Conservation (phyloP, 495 filamentous ascomycete species). For the Aspergillus sparsus region DNA sequence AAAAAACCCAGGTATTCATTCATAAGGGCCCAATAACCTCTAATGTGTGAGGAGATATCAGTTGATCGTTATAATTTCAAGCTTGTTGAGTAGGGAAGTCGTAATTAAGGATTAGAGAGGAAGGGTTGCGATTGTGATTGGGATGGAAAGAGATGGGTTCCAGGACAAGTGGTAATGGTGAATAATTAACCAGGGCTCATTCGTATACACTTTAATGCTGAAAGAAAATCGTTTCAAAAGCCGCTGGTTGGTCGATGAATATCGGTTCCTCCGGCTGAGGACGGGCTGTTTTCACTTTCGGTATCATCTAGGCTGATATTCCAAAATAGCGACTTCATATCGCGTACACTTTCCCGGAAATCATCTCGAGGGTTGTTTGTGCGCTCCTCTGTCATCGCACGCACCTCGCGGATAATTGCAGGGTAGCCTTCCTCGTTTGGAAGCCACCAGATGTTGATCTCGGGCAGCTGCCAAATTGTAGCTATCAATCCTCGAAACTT, state of each 20-base stretch:
- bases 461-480: conserved; percentile 66
- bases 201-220: background rate
- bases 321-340: conserved; percentile 74
- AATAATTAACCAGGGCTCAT: too few species aligned
- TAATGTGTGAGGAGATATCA: background rate
- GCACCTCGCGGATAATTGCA: conserved; percentile 69
- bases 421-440: conserved; percentile 76
- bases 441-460: conserved; percentile 80
- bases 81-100: background rate
- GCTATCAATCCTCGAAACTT: conserved; percentile 74
- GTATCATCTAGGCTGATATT: conserved; percentile 46
- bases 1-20: background rate
- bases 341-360: conserved; percentile 65
- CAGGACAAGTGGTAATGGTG: background rate
- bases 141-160: background rate
- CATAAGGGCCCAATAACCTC: background rate
- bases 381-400: conserved; percentile 75
- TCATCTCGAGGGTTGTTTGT: conserved; percentile 60
- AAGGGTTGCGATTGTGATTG: background rate
- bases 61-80: background rate
- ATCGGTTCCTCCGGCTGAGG: conserved; percentile 16
- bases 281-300: conserved; percentile 35
- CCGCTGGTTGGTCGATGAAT: conserved; percentile 11
- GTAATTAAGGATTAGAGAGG: background rate
- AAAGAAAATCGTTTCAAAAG: background rate